A percentile compares a stretch with the other conserved stretches of the same genome.
These are phyloP conservation scores for Geranium rotundifolium DNA, from an alignment of 345 rosid genomes.

Conservation along the genomic window DNA sequence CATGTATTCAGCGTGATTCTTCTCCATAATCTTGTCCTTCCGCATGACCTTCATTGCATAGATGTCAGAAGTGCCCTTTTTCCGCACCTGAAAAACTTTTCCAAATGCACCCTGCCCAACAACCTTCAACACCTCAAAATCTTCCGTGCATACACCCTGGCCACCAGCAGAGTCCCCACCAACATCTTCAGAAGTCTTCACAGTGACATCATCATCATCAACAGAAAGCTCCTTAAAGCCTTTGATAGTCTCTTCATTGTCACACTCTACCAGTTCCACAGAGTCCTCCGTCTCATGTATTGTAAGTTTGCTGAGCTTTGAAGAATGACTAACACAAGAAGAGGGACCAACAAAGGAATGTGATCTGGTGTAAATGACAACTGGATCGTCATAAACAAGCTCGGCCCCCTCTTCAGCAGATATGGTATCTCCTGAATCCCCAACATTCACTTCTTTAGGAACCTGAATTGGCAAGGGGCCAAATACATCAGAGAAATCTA, in stretches of 20 bases:
- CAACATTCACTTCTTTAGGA: conserved; percentile 18
- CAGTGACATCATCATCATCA: conserved; percentile 20
- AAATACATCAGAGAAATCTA: conserved; percentile 65
- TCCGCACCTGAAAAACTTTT: conserved; percentile 86
- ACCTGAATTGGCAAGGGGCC: conserved; percentile 47
- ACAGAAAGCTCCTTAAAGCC: conserved; percentile 25
- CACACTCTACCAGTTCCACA: conserved; percentile 31
- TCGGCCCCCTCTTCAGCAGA: conserved; percentile 22
- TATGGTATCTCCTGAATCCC: conserved; percentile 17
- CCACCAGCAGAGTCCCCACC: conserved; percentile 16
- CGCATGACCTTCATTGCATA: conserved; percentile 98
- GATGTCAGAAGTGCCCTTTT: conserved; percentile 68
- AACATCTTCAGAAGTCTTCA: conserved; percentile 13
- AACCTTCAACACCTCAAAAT: conserved; percentile 78
- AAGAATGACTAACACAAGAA: conserved; percentile 41
- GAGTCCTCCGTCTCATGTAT: conserved; percentile 40
- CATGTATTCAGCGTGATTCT: conserved; percentile 89
- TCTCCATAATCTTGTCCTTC: conserved; percentile 87
- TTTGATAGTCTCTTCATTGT: conserved; percentile 17
- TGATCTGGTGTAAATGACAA: conserved; percentile 59
- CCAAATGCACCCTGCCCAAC: conserved; percentile 98
- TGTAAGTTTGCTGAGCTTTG: conserved; percentile 54
- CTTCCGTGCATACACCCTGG: conserved; percentile 49
- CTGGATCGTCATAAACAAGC: conserved; percentile 54
- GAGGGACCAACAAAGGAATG: conserved; percentile 93